A percentile compares a stretch with the other conserved stretches of the same genome.
phyloP scores from a whole-genome alignment of 2,329 filamentous ascomycete species.

The Zasmidium citrigriseum region DNA sequence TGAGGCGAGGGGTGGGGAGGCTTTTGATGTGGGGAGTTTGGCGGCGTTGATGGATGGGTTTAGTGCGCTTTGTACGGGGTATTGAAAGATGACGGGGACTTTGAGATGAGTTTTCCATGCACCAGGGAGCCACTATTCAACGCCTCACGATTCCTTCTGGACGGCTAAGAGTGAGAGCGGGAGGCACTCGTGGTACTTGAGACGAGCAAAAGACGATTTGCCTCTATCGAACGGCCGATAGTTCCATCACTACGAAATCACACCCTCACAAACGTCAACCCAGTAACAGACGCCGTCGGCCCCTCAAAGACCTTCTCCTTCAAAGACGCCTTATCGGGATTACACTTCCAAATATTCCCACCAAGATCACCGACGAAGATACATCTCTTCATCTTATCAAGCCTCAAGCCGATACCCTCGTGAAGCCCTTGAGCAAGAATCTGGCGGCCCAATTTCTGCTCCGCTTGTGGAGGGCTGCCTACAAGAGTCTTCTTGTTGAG shows the following conservation, averaged over 20 bases:
- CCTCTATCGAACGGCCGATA: no score
- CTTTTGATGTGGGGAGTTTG: slow-evolving; percentile 17
- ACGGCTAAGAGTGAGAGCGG: no score
- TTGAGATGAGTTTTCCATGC: no score
- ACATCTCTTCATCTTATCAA: slow-evolving; percentile 3
- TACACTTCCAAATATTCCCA: slow-evolving; percentile 15
- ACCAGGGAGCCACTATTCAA: no score
- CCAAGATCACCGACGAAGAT: slow-evolving; percentile 6
- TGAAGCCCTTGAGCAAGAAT: slow-evolving; percentile 1
- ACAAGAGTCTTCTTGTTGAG: slow-evolving; percentile 5
- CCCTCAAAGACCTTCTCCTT: slow-evolving; percentile 16
- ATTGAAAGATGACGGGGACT: slow-evolving; percentile 2
- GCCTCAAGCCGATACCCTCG: slow-evolving; percentile 7
- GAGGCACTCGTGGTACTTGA: no score
- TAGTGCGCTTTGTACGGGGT: slow-evolving; percentile 18
- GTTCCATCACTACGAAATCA: background rate
- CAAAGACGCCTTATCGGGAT: slow-evolving; percentile 6
- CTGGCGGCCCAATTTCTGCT: background rate
- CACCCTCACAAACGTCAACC: slow-evolving; percentile 7
- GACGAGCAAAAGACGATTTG: no score
- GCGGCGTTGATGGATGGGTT: slow-evolving; percentile 21
- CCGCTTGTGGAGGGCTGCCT: background rate
- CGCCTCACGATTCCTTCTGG: no score
- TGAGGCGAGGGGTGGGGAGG: slow-evolving; percentile 10
- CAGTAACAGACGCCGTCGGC: slow-evolving; percentile 6